Evolutionary conservation across 2,329 filamentous ascomycete species (phyloP), one percentile per base, ranked within the genome.

Genomic region (Coniosporium tulheliwenetii): DNA sequence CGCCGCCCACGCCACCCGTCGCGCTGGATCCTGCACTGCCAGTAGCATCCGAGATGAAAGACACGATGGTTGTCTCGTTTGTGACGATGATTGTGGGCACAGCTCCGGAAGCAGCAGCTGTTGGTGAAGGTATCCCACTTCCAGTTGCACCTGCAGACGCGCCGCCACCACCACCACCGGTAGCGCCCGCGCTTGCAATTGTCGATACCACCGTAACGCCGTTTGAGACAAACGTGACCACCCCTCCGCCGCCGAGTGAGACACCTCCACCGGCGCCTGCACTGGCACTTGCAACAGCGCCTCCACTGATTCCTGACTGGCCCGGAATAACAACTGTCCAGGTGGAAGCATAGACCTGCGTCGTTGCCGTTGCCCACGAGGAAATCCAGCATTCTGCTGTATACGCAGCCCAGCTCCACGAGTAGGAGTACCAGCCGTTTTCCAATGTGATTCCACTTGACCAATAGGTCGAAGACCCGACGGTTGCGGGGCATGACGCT

Each of bases 391-490:
- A 35, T n/a, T 35, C 12, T 35, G 33, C 14, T 10, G 33, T n/a
- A 35, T 35, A 35, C 14, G 33, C 3, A 37, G 13, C 30, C 10
- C 37, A 37, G 33, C 15, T 37, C 16, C 30, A 37, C 5, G 33
- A 30, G 19, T 40, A 31, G 13, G 14, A 9, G 30, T 34, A 40
- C 15, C 16, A 33, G 26, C 39, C 39, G 19, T 35, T 40, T 5
- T 30, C 10, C 19, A 15, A 16, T 10, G 55, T 58, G 8, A 43
- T 46, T 30, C 55, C 56, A 34, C 49, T 45, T 5, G 50, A 50
- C 10, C 54, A 42, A 39, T 50, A 53, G 1, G 52, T 56, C 8
- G 52, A 54, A 40, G 50, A 54, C 10, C 40, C 45, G 5, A 47
- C 45, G n/a, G 43, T 45, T 12, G 42, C 43, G 13, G 19, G 19